These are phyloP conservation scores for Plantago major DNA, from an alignment of 257 asterid species.

Conservation along the genomic window DNA sequence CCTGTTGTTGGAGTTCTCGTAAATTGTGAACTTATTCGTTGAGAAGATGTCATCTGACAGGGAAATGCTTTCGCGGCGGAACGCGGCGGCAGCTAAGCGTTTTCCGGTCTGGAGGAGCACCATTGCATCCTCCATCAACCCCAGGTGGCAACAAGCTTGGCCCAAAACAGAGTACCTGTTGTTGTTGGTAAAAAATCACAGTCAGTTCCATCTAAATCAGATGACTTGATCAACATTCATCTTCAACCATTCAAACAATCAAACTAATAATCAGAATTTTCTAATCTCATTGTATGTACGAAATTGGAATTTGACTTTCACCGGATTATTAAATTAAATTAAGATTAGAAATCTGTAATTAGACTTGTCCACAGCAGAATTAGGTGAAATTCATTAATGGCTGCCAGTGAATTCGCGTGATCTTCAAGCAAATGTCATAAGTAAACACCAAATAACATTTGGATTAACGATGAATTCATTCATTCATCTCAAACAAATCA, in stretches of 20 bases:
- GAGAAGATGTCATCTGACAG: constrained; percentile 28
- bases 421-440: constrained; percentile 22
- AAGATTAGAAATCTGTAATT: background rate
- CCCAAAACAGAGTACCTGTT: constrained; percentile 54
- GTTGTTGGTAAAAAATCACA: constrained; percentile 4
- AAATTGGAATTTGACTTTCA: background rate
- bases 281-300: no score
- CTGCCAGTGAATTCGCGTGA: constrained; percentile 38
- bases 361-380: constrained; percentile 4
- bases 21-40: constrained; percentile 18
- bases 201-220: constrained; percentile 14
- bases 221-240: background rate
- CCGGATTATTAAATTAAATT: background rate
- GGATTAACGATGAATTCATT: background rate
- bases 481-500: background rate
- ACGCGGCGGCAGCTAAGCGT: constrained; percentile 51
- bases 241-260: no score
- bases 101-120: constrained; percentile 52
- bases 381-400: constrained; percentile 27
- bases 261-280: no score
- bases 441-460: background rate
- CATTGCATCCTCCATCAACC: constrained; percentile 59
- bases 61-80: constrained; percentile 58
- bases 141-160: constrained; percentile 56
- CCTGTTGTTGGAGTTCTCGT: constrained; percentile 12